Conservation (phyloP, 768 basidiomycete genomes). For the Clathrus columnatus region DNA sequence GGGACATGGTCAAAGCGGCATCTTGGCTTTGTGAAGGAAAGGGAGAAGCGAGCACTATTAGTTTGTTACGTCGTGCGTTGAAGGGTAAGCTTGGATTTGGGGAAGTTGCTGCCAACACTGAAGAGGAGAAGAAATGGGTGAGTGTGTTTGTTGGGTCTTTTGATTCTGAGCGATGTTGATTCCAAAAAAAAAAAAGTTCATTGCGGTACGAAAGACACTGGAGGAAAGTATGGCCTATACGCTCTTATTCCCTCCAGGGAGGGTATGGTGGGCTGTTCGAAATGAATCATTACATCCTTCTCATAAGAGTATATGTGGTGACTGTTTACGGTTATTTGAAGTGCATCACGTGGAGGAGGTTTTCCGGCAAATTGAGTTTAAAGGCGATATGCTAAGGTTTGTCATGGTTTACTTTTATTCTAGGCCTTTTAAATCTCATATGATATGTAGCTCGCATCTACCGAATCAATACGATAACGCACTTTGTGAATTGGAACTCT, state of each 20-base stretch:
- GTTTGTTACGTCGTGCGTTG: constrained; percentile 39
- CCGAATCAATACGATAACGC: constrained; percentile 76
- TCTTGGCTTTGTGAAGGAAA: constrained; percentile 76
- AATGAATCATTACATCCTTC: constrained; percentile 60
- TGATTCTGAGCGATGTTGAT: not conserved
- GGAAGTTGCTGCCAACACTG: constrained; percentile 33
- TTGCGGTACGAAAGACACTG: constrained; percentile 72
- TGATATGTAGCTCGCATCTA: constrained; percentile 50
- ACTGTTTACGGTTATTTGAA: constrained; percentile 55
- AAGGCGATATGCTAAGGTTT: constrained; percentile 70
- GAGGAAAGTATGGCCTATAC: constrained; percentile 75
- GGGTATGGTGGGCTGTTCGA: constrained; percentile 71
- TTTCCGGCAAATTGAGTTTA: constrained; percentile 75
- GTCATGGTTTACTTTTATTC: constrained; percentile 16
- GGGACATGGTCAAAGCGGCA: constrained; percentile 66
- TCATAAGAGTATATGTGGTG: constrained; percentile 28
- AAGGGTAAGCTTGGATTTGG: constrained; percentile 57
- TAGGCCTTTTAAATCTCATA: constrained; percentile 8
- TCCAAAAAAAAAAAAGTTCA: constrained; percentile 40
- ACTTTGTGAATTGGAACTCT: constrained; percentile 46
- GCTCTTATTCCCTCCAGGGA: constrained; percentile 67
- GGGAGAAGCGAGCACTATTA: constrained; percentile 32
- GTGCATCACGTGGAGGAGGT: constrained; percentile 69
- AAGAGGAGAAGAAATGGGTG: constrained; percentile 9
- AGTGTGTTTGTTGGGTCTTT: not conserved